Base-by-base conservation (phyloP, 306 rosid genomes). In the Ochetophila trinervis region DNA sequence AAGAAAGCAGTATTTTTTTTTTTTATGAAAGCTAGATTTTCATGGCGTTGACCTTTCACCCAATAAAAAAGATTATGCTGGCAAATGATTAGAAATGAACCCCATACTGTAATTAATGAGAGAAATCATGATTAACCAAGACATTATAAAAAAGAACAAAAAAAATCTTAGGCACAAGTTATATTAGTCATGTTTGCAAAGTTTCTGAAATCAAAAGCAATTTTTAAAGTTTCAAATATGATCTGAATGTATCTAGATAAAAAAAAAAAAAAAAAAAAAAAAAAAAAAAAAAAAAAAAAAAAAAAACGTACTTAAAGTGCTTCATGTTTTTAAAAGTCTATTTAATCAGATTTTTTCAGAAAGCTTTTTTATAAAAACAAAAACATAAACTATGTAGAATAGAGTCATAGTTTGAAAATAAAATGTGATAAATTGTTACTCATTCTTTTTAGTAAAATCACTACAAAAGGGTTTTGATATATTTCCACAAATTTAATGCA, bases 71-170 rank as follows among this genome's bases (percentile, higher is more conserved):
- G 83, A 78, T 76, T 73, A 57, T 54, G 53, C 70, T 15, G 3
- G 49, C 65, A 74, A 75, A 34, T 65, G 75, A 86, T 78, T 78
- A 73, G 77, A 58, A 62, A 69, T 75, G 82, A 77, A 78, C 78
- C 82, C 80, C 50, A 40, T 23, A 37, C 20, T 37, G 47, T 9
- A 8, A 30, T 12, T 50, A 47, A 61, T 70, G 12, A 19, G 53
- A 63, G 51, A 66, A 66, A 20, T 66, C 53, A 48, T 45, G 69
- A 63, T 30, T 18, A 57, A 58, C 23, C 63, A 66, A 49, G 57
- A 42, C 51, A 55, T 32, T 47, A 34, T 36, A 30, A 45, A 8
- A 65, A 49, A 37, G 4, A 21, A 18, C 6, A 14, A 17, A 59
- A 53, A 65, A 36, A 57, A 4, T 4, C 5, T 11, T 10, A 55